Evolutionary conservation across 78 protist species (phyloP).

Genomic region (Dictyostelium firmibasis): DNA sequence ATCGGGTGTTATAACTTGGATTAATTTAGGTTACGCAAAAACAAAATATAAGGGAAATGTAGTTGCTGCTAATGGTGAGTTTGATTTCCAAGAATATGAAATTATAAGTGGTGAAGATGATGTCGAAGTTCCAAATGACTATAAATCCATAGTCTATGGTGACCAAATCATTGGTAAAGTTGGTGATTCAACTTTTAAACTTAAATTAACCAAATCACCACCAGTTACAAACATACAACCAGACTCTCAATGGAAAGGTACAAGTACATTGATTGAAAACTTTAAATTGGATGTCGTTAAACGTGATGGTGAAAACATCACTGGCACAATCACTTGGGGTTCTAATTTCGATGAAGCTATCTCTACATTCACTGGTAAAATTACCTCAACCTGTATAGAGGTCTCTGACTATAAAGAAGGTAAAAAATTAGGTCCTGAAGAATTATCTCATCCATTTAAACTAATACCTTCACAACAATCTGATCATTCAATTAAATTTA

Average conservation of each 20-base stretch:
- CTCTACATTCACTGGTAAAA: not conserved
- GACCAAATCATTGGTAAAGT: slow-evolving; percentile 24
- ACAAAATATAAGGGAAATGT: slow-evolving; percentile 58
- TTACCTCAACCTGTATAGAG: not conserved
- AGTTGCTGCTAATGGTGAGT: not conserved
- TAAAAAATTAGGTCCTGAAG: slow-evolving; percentile 11
- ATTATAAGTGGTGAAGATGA: slow-evolving; percentile 47
- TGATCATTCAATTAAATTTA: slow-evolving; percentile 1
- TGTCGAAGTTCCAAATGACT: slow-evolving; percentile 39
- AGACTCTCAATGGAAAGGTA: slow-evolving; percentile 27
- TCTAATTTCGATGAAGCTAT: not conserved
- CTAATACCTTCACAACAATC: not conserved
- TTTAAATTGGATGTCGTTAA: slow-evolving; percentile 7
- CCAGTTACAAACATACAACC: slow-evolving; percentile 14
- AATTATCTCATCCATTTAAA: not conserved
- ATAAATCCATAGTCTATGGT: not conserved
- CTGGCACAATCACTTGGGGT: slow-evolving; percentile 17
- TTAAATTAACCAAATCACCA: slow-evolving; percentile 67
- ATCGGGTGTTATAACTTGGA: slow-evolving; percentile 21
- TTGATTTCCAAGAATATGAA: slow-evolving; percentile 60
- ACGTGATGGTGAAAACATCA: not conserved
- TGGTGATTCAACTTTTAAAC: slow-evolving; percentile 1
- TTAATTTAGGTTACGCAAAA: slow-evolving; percentile 3
- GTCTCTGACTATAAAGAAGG: slow-evolving; percentile 11
- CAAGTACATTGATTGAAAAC: slow-evolving; percentile 5